Evolutionary conservation across 2,329 filamentous ascomycete species (phyloP).

Genomic region (Colletotrichum orchidophilum): DNA sequence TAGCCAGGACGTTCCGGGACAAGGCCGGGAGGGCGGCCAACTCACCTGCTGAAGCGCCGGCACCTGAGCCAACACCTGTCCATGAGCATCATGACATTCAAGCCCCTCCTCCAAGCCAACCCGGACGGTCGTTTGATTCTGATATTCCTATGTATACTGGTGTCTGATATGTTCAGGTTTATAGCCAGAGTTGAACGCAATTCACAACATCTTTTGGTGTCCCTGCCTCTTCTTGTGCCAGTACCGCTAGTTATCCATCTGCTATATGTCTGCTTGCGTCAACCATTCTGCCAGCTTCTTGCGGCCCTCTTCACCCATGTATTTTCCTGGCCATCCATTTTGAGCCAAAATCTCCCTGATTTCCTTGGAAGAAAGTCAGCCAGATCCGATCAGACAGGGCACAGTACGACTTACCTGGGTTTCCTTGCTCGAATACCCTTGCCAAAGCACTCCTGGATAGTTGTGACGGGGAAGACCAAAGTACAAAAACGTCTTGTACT

Average conservation of each 20-base stretch:
- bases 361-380: neutral
- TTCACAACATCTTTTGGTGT: neutral
- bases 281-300: neutral
- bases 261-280: neutral
- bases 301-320: neutral
- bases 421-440: neutral
- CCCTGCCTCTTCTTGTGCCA: neutral
- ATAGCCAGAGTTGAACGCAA: neutral
- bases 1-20: constrained; percentile 6
- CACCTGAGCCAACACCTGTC: neutral
- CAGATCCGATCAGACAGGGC: too few relatives aligned
- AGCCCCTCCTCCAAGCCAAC: neutral
- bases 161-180: neutral
- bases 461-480: neutral
- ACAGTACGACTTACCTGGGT: neutral
- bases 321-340: neutral
- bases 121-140: neutral
- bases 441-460: neutral
- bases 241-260: neutral
- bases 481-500: neutral
- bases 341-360: neutral
- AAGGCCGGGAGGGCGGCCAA: neutral
- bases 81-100: neutral
- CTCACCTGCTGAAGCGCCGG: neutral
- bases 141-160: neutral